Evolutionary conservation across 1,139 yeast genomes (phyloP).

Genomic region (Blastobotrys persicus): DNA sequence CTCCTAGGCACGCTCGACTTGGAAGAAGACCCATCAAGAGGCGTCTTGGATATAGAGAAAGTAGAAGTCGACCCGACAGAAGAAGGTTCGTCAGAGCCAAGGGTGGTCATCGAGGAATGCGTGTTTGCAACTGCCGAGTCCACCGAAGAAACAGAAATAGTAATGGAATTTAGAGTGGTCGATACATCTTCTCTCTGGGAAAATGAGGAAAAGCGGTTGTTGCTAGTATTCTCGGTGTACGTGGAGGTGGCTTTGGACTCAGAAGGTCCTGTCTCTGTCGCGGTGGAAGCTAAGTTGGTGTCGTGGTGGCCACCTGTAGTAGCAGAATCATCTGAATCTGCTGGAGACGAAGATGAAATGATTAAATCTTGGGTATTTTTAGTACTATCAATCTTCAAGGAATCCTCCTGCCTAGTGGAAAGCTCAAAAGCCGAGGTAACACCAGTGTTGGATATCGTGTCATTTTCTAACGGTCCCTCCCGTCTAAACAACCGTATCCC

Average conservation of each 20-base stretch:
- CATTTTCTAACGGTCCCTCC: background rate
- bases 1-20: background rate
- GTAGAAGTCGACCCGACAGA: background rate
- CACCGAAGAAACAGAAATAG: background rate
- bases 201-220: background rate
- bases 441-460: background rate
- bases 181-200: background rate
- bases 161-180: background rate
- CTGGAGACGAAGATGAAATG: background rate
- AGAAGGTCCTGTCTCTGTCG: background rate
- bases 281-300: background rate
- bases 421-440: background rate
- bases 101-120: constrained; percentile 6
- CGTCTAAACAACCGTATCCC: background rate
- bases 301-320: background rate
- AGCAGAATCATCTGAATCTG: background rate
- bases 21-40: background rate
- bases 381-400: background rate
- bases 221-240: background rate
- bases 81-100: background rate
- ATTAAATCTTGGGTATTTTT: background rate
- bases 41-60: background rate
- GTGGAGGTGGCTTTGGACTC: background rate
- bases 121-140: constrained; percentile 11
- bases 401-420: background rate